phyloP scores from a whole-genome alignment of 1,139 yeast genomes.

The Debaryomycetaceae sp. region DNA sequence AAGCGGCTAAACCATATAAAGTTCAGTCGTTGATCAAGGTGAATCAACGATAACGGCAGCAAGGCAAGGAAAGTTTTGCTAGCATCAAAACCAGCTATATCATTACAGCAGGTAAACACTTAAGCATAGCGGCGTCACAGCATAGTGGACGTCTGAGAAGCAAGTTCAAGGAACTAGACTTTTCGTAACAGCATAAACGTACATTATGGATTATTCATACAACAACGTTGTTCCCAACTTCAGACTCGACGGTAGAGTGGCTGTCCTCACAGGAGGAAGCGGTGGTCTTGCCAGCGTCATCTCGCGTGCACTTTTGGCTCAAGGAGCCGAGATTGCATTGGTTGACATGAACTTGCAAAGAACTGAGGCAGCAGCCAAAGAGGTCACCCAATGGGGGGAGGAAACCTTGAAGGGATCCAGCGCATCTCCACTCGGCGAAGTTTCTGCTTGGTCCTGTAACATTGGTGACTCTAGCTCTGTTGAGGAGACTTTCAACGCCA shows the following conservation, averaged over 20 bases:
- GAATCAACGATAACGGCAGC: no score
- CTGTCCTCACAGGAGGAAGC: constrained; percentile 78
- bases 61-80: no score
- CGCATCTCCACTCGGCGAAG: constrained; percentile 40
- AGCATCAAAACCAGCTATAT: no score
- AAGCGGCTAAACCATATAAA: no score
- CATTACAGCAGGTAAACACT: no score
- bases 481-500: constrained; percentile 47
- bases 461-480: constrained; percentile 66
- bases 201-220: constrained; percentile 30
- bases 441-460: constrained; percentile 74
- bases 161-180: no score
- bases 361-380: constrained; percentile 59
- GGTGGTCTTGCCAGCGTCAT: constrained; percentile 73
- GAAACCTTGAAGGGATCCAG: constrained; percentile 41
- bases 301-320: constrained; percentile 66
- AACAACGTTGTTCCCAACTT: constrained; percentile 51
- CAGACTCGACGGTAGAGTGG: constrained; percentile 68
- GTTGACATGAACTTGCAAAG: constrained; percentile 65
- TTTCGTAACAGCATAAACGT: background rate
- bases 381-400: constrained; percentile 52
- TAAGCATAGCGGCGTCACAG: no score
- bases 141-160: no score
- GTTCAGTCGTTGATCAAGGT: no score
- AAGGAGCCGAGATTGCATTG: constrained; percentile 73